These are phyloP conservation scores for Knufia petricola DNA, from an alignment of 2,329 filamentous ascomycete species.

Conservation along the genomic window DNA sequence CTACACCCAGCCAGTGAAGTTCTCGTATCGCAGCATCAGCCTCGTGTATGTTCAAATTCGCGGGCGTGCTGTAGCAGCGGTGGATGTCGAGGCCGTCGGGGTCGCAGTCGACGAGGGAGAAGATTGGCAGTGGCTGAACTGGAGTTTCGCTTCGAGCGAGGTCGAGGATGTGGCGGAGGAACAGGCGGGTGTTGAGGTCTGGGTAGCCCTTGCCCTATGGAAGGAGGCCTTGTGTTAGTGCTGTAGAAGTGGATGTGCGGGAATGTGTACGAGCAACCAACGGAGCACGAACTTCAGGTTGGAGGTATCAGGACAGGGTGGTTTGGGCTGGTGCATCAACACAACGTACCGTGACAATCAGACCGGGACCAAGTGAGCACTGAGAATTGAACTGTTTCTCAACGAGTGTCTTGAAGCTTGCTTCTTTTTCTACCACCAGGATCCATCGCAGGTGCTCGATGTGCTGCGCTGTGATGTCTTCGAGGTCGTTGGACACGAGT, in stretches of 20 bases:
- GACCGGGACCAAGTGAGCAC: conserved; percentile 35
- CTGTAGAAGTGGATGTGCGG: too few relatives aligned
- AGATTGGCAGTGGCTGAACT: conserved; percentile 31
- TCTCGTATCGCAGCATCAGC: conserved; percentile 38
- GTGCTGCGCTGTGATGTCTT: neutral
- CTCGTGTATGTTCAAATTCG: conserved; percentile 46
- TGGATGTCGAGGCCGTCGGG: conserved; percentile 55
- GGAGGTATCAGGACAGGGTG: too few relatives aligned
- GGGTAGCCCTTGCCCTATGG: conserved; percentile 60
- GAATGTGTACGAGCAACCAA: too few relatives aligned
- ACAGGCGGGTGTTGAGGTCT: conserved; percentile 47
- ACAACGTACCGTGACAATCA: conserved; percentile 46
- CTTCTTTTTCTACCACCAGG: conserved; percentile 56
- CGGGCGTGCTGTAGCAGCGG: conserved; percentile 55
- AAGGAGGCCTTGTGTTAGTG: too few relatives aligned
- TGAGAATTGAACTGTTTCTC: conserved; percentile 38
- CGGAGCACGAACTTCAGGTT: too few relatives aligned
- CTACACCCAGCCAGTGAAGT: conserved; percentile 52
- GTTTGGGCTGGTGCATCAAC: too few relatives aligned
- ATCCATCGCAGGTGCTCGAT: conserved; percentile 45
- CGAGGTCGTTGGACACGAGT: conserved; percentile 11
- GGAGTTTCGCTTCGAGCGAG: neutral
- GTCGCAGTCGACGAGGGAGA: conserved; percentile 50
- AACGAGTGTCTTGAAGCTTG: conserved; percentile 50
- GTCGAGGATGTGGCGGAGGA: conserved; percentile 39